Evolutionary conservation across 768 basidiomycete genomes (phyloP).

Genomic region (Auricularia cornea): DNA sequence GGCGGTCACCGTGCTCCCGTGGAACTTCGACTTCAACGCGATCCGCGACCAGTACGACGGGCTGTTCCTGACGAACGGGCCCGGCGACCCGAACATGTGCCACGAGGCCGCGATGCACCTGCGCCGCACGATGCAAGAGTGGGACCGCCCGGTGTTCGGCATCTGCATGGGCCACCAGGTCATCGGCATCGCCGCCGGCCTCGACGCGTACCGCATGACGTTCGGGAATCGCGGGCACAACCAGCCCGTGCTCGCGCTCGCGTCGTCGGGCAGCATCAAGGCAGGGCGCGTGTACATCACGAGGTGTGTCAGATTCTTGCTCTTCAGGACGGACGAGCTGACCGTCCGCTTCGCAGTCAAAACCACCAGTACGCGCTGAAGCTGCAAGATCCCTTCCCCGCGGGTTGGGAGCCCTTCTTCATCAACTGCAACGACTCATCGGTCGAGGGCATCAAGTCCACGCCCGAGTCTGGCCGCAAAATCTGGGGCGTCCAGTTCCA

Average conservation of each 20-base stretch:
- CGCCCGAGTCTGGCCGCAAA: conserved; percentile 75
- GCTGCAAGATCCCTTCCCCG: conserved; percentile 89
- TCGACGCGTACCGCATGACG: conserved; percentile 96
- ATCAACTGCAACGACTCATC: conserved; percentile 99
- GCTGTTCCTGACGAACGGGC: conserved; percentile 93
- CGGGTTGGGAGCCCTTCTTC: conserved; percentile 98
- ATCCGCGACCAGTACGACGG: conserved; percentile 89
- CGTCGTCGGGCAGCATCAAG: conserved; percentile 87
- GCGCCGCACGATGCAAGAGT: conserved; percentile 74
- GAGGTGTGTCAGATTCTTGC: conserved; percentile 25
- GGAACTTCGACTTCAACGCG: conserved; percentile 94
- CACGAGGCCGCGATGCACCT: conserved; percentile 77
- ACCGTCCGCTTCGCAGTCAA: conserved; percentile 37
- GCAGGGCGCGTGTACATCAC: conserved; percentile 97
- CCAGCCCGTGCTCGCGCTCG: conserved; percentile 93
- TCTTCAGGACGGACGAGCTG: conserved; percentile 17
- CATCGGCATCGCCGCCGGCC: conserved; percentile 92
- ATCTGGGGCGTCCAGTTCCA: conserved; percentile 99
- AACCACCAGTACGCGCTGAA: conserved; percentile 98
- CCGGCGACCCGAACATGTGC: conserved; percentile 87
- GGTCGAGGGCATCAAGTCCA: conserved; percentile 97
- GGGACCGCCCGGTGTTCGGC: conserved; percentile 92
- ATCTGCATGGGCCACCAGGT: conserved; percentile 99
- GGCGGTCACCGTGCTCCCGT: conserved; percentile 89
- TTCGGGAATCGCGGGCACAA: conserved; percentile 99